phyloP scores from a whole-genome alignment of 2,329 filamentous ascomycete genomes.

The Aspergillus awamori region DNA sequence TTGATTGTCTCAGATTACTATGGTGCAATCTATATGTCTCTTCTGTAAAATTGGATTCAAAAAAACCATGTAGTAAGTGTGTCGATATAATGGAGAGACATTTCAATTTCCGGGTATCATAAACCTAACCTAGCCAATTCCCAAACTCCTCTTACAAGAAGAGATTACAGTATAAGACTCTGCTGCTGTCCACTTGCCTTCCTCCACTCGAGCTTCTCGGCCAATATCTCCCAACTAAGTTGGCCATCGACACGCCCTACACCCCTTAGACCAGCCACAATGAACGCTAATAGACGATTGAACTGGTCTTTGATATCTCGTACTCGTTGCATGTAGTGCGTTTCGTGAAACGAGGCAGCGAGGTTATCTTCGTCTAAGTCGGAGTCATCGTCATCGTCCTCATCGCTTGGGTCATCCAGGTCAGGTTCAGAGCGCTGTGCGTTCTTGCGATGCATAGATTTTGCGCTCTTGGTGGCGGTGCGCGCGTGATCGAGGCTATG shows the following conservation, averaged over 20 bases:
- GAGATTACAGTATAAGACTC: not conserved
- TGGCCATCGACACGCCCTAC: constrained; percentile 74
- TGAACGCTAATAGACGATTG: constrained; percentile 67
- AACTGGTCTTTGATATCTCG: constrained; percentile 64
- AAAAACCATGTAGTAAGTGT: no score
- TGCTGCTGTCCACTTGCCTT: constrained; percentile 17
- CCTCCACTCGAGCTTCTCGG: constrained; percentile 71
- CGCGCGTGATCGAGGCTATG: constrained; percentile 38
- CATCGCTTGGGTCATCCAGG: constrained; percentile 21
- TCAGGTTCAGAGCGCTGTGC: constrained; percentile 24
- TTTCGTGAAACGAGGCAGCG: constrained; percentile 40
- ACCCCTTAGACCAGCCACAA: constrained; percentile 71
- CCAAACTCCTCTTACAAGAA: not conserved
- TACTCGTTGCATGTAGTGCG: constrained; percentile 58
- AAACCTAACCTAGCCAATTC: not conserved
- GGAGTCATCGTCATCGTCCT: constrained; percentile 39
- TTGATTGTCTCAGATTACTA: no score
- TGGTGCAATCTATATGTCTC: no score
- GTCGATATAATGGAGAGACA: no score
- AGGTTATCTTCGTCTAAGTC: constrained; percentile 28
- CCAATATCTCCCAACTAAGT: constrained; percentile 76
- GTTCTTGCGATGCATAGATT: constrained; percentile 9
- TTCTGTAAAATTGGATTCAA: no score
- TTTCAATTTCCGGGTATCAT: constrained; percentile 1
- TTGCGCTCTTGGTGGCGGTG: constrained; percentile 18